Evolutionary conservation across 768 basidiomycete genomes (phyloP).

Genomic region (Agaricus sinodeliciosus): DNA sequence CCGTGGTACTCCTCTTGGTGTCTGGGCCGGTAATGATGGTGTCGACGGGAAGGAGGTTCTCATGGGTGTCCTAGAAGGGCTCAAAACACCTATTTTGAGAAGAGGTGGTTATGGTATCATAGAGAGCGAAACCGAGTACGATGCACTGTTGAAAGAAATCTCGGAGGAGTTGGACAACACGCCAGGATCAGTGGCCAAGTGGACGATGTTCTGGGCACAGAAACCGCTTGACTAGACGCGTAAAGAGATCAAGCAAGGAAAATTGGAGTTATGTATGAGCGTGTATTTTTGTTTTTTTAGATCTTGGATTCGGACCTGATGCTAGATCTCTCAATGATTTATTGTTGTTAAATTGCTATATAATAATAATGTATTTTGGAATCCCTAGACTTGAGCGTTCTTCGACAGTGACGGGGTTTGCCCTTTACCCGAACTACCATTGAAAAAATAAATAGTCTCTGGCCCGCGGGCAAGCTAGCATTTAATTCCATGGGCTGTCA

Average conservation of each 20-base stretch:
- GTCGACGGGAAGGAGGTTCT: constrained; percentile 2
- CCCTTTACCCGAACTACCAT: no score
- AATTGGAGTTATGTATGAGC: no score
- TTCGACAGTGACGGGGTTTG: no score
- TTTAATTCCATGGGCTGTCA: no score
- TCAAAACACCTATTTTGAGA: background rate
- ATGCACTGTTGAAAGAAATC: background rate
- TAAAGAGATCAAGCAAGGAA: background rate
- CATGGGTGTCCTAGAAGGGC: background rate
- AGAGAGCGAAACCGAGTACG: constrained; percentile 2
- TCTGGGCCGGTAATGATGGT: background rate
- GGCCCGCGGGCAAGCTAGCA: no score
- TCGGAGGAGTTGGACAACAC: background rate
- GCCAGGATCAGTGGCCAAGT: background rate
- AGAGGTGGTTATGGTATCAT: constrained; percentile 3
- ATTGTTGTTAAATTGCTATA: no score
- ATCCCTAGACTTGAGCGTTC: no score
- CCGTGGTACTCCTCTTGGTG: background rate
- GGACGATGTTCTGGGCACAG: constrained; percentile 1
- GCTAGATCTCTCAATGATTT: no score
- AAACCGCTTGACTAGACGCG: background rate
- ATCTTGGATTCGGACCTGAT: no score
- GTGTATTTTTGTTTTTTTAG: no score
- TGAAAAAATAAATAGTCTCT: no score
- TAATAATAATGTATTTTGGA: no score